Evolutionary conservation across 768 basidiomycete genomes (phyloP).

Genomic region (Coprinopsis sp.): DNA sequence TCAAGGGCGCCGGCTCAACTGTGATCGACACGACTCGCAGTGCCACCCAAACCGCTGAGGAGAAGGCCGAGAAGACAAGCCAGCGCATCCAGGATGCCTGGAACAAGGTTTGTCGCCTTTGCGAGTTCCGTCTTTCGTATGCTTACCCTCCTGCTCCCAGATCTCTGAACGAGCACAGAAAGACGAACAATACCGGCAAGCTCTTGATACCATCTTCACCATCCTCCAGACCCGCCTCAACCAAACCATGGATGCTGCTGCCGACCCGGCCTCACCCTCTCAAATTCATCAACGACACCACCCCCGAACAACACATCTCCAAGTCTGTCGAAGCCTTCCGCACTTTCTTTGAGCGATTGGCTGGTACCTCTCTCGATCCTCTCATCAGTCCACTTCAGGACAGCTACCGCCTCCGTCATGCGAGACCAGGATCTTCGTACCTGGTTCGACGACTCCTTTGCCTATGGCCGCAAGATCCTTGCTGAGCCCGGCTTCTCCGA

Average conservation of each 20-base stretch:
- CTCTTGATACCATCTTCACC: constrained; percentile 54
- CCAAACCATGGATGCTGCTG: constrained; percentile 44
- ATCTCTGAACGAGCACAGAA: constrained; percentile 61
- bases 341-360: constrained; percentile 45
- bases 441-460: constrained; percentile 55
- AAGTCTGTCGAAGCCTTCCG: constrained; percentile 49
- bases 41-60: constrained; percentile 37
- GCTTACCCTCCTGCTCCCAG: constrained; percentile 24
- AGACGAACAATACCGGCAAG: constrained; percentile 52
- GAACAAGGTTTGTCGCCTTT: constrained; percentile 36
- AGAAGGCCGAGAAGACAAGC: constrained; percentile 38
- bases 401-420: constrained; percentile 44
- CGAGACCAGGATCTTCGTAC: constrained; percentile 47
- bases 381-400: constrained; percentile 38
- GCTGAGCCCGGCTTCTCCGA: constrained; percentile 48
- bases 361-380: constrained; percentile 47
- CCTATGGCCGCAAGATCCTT: constrained; percentile 40
- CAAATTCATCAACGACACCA: constrained; percentile 58
- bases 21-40: constrained; percentile 52
- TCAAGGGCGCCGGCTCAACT: constrained; percentile 52
- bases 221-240: constrained; percentile 56
- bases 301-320: constrained; percentile 56
- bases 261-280: constrained; percentile 43
- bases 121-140: not conserved
- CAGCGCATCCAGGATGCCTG: constrained; percentile 47